A percentile compares a stretch with the other conserved stretches of the same genome.
phyloP scores from a whole-genome alignment of 768 basidiomycete species.

The Mycena crocata region DNA sequence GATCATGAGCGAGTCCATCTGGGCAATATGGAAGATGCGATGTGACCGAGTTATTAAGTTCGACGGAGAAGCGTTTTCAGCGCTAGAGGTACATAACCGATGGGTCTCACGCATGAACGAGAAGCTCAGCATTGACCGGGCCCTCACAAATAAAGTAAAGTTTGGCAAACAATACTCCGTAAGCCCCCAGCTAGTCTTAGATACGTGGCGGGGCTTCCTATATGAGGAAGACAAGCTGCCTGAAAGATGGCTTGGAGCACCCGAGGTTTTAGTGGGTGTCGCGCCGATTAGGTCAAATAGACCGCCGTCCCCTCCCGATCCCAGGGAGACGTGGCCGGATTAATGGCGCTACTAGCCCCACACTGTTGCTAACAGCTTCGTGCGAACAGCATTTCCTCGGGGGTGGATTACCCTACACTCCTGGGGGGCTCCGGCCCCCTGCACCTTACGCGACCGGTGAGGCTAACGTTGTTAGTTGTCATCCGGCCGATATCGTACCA shows the following conservation, averaged over 20 bases:
- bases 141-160: conserved; percentile 13
- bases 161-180: conserved; percentile 31
- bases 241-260: conserved; percentile 34
- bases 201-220: conserved; percentile 33
- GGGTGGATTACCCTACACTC: too few relatives aligned
- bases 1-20: conserved; percentile 39
- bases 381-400: not conserved
- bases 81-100: conserved; percentile 19
- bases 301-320: not conserved
- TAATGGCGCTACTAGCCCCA: not conserved
- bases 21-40: conserved; percentile 43
- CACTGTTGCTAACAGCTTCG: conserved; percentile 1
- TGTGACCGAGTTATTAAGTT: conserved; percentile 38
- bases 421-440: too few relatives aligned
- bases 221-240: conserved; percentile 12
- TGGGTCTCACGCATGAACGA: conserved; percentile 35
- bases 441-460: too few relatives aligned
- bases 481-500: too few relatives aligned
- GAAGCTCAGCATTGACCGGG: conserved; percentile 32
- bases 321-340: too few relatives aligned
- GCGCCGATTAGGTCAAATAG: not conserved
- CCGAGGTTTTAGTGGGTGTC: conserved; percentile 49
- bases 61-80: not conserved
- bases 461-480: too few relatives aligned
- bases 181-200: conserved; percentile 9